Evolutionary conservation across 768 basidiomycete species (phyloP).

Genomic region (Tylopilus rubrobrunneus): DNA sequence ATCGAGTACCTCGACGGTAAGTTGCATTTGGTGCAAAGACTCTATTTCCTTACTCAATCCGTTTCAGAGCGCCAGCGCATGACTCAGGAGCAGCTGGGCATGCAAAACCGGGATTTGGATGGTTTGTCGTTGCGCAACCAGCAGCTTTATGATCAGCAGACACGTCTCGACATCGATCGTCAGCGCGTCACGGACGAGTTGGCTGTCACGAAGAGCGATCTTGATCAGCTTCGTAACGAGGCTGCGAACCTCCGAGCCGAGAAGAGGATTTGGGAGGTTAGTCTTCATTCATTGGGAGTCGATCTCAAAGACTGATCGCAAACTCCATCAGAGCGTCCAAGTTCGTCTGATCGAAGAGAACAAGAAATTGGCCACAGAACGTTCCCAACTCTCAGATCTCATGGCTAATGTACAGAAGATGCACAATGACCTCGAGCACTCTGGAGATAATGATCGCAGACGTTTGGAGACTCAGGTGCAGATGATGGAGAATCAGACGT

Average conservation of each 20-base stretch:
- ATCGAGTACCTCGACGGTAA: slow-evolving; percentile 73
- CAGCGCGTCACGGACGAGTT: slow-evolving; percentile 67
- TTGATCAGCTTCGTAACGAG: slow-evolving; percentile 82
- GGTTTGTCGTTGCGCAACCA: slow-evolving; percentile 65
- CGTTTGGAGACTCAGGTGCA: slow-evolving; percentile 79
- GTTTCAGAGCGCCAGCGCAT: slow-evolving; percentile 62
- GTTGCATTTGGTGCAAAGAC: slow-evolving; percentile 15
- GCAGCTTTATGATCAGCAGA: slow-evolving; percentile 69
- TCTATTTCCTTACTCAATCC: not conserved
- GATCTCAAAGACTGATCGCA: slow-evolving; percentile 1
- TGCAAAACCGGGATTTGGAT: slow-evolving; percentile 63
- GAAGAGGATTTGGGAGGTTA: slow-evolving; percentile 90
- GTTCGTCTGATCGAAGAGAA: slow-evolving; percentile 82
- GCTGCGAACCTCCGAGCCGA: slow-evolving; percentile 86
- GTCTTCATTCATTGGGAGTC: slow-evolving; percentile 13
- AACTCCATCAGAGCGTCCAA: slow-evolving; percentile 63
- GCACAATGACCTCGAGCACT: slow-evolving; percentile 82
- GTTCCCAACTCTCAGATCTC: slow-evolving; percentile 80
- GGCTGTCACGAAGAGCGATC: slow-evolving; percentile 49
- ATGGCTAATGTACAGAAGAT: slow-evolving; percentile 89
- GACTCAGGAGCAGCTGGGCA: slow-evolving; percentile 61
- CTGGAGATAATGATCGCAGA: slow-evolving; percentile 76
- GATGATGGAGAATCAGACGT: slow-evolving; percentile 78
- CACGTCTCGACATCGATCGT: slow-evolving; percentile 71
- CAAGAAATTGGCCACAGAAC: slow-evolving; percentile 70